Evolutionary conservation across 2,329 filamentous ascomycete genomes (phyloP), one percentile per base, ranked within the genome.

Genomic region (Fusarium sp.): DNA sequence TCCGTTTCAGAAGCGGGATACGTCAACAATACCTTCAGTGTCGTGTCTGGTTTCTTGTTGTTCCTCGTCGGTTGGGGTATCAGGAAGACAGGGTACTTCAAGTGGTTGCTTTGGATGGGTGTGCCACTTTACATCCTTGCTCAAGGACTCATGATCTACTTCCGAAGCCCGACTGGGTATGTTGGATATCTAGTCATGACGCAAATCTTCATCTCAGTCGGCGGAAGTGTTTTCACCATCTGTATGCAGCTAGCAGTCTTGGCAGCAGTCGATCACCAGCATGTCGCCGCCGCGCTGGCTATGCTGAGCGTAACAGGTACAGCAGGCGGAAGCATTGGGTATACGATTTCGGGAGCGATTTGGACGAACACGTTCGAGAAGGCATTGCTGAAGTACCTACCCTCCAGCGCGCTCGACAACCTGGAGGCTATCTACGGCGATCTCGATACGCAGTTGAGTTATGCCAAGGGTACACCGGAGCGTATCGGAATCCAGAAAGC

Each of bases 221-320:
- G 80, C 11, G 86, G 82, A 20, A 85, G 84, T 61, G 86, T 88
- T 76, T 87, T 87, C 71, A 87, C 85, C 3, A 72, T 87, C 12
- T 82, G 83, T 54, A 80, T 87, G 68, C 85, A 90, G 57, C 84
- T 91, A 65, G 86, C 87, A 3, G 84, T 90, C 24, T 85, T 90
- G 74, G 82, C 86, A 0, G 83, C 85, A 1, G 84, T 85, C 5
- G 83, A 84, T 61, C 87, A 88, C 34, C 82, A 86, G 45, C 82
- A 88, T 42, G 81, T 89, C 6, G 86, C 87, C 10, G 83, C 83
- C 2, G 82, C 80, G 0, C 78, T 87, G 27, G 83, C 84, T 0
- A 73, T 86, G 30, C 71, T 86, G 3, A 81, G 78, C 12, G 80
- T 85, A 8, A 79, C 81, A 3, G 83, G 81, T 18, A 81, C 80